Evolutionary conservation across 805 yeast genomes (phyloP), one percentile per base, ranked within the genome.

Genomic region (Lipomyces lipofer): DNA sequence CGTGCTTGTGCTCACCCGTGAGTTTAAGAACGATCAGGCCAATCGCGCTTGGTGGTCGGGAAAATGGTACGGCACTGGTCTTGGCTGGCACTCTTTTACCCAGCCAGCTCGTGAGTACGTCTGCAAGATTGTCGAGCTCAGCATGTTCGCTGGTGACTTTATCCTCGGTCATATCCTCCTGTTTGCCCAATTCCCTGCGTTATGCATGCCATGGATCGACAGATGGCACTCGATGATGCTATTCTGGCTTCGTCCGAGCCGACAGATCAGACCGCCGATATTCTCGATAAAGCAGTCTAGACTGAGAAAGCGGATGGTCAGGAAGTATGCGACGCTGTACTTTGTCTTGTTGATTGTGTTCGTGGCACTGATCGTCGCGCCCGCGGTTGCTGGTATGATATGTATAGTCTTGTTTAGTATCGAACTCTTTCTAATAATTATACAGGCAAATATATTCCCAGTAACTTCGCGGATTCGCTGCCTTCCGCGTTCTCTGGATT

Each of bases 11-110:
- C 78, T 95, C 69, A 88, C 97, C 49, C 84, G 99, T 78, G 99
- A 94, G 76, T 90, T 90, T 79, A 89, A 89, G 84, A 88, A 87
- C 66, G 97, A 92, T 74, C 88, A 85, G 69, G 78, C 98, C 33
- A 94, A 94, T 77, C 86, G 95, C 65, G 98, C 99, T 27, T 94
- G 95, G 95, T 94, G 99, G 99, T 88, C 96, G 54, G 99, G 99
- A 80, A 91, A 90, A 75, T 94, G 99, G 99, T 90, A 91, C 72
- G 94, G 95, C 56, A 78, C 88, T 57, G 94, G 96, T 68, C 75
- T 92, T 73, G 99, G 98, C 56, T 83, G 85, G 82, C 83, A 85
- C 80, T 96, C 97, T 19, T 81, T 87, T 79, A 85, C 98, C 30
- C 98, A 92, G 77, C 99, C 99, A 59, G 69, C 87, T 49, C 88